These are phyloP conservation scores for Trypanosoma rangeli DNA, from an alignment of 208 protist species.

Conservation along the genomic window DNA sequence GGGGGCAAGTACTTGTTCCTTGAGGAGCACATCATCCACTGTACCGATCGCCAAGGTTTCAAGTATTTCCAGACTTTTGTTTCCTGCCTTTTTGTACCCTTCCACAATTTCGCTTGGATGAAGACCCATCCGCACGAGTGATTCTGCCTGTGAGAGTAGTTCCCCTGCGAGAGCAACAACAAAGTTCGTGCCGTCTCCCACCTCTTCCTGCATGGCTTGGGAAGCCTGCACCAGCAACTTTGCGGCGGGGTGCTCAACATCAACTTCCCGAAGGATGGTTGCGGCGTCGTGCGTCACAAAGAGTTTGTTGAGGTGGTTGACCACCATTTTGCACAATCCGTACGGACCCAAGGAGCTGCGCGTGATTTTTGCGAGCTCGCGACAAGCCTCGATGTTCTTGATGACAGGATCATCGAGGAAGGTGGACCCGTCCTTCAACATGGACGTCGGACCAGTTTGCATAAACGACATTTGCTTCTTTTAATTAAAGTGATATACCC, in stretches of 20 bases:
- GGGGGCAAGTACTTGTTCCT: constrained; percentile 68
- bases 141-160: constrained; percentile 97
- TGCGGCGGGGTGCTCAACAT: constrained; percentile 98
- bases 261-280: constrained; percentile 99
- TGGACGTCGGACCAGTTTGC: constrained; percentile 79
- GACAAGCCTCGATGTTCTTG: constrained; percentile 98
- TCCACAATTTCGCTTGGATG: constrained; percentile 98
- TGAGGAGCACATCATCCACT: constrained; percentile 83
- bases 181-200: constrained; percentile 99
- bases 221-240: constrained; percentile 99
- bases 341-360: constrained; percentile 98
- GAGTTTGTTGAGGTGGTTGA: constrained; percentile 99
- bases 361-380: constrained; percentile 96
- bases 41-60: constrained; percentile 60
- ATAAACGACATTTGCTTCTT: constrained; percentile 86
- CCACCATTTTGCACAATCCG: constrained; percentile 99
- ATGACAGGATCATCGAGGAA: constrained; percentile 96
- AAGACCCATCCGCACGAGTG: constrained; percentile 96
- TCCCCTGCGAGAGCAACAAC: constrained; percentile 98
- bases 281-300: constrained; percentile 99
- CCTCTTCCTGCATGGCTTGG: constrained; percentile 98
- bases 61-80: constrained; percentile 93
- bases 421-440: constrained; percentile 91
- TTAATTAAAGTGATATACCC: neutral
- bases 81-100: constrained; percentile 96